Percentiles rank a stretch among this genome's conserved stretches.
Conservation (phyloP, 139 green algal species). For the Micromonas commoda region DNA sequence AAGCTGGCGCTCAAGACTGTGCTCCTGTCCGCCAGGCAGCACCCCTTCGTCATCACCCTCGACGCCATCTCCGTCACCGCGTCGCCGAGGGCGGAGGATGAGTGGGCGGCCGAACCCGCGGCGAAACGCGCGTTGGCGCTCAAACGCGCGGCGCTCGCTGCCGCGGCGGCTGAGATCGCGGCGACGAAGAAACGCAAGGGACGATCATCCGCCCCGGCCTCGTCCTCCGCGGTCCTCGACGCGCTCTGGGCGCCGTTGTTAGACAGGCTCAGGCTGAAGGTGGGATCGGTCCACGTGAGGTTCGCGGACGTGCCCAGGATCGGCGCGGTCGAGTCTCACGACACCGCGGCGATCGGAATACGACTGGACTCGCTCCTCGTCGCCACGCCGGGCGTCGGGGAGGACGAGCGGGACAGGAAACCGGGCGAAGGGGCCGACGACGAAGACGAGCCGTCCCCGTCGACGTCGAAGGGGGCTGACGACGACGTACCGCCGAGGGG, state of each 20-base stretch:
- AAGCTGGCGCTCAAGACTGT: neutral
- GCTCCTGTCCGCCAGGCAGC: neutral
- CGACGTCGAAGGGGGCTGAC: no score
- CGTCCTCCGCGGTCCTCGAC: no score
- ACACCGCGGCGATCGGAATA: neutral
- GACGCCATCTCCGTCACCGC: neutral
- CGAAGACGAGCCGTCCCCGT: no score
- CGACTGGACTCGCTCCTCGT: neutral
- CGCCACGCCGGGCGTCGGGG: neutral
- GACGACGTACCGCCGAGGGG: no score
- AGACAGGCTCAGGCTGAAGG: neutral
- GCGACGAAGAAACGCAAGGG: neutral
- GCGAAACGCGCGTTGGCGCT: neutral
- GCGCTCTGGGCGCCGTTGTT: neutral
- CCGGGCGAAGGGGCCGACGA: no score
- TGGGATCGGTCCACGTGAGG: neutral
- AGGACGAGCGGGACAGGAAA: neutral
- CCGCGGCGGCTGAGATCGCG: neutral
- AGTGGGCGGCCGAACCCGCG: neutral
- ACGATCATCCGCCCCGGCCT: neutral
- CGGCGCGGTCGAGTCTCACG: no score
- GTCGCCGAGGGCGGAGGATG: neutral
- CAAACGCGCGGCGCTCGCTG: neutral
- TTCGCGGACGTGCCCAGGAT: neutral
- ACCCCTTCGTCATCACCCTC: neutral